These are phyloP conservation scores for Penicillium sp. DNA, from an alignment of 2,329 filamentous ascomycete genomes.

Conservation along the genomic window DNA sequence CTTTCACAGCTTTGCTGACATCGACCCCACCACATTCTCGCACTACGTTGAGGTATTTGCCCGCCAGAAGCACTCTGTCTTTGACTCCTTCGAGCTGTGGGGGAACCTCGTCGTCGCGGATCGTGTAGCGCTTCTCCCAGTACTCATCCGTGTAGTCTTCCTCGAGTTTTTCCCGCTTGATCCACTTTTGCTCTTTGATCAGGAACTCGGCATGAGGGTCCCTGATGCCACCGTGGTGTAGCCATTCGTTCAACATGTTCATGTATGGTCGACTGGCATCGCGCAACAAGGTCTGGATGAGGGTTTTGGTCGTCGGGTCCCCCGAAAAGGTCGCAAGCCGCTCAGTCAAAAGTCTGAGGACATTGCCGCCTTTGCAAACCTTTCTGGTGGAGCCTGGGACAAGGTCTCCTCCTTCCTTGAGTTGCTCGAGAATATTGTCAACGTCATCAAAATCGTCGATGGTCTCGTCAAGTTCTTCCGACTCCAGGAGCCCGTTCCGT, in stretches of 20 bases:
- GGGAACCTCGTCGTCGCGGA: constrained; percentile 86
- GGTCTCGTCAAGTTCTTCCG: constrained; percentile 65
- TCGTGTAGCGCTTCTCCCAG: constrained; percentile 96
- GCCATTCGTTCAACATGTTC: constrained; percentile 97
- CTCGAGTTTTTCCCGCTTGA: constrained; percentile 84
- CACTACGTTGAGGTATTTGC: constrained; percentile 97
- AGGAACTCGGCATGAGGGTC: constrained; percentile 94
- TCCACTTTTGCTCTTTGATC: constrained; percentile 94
- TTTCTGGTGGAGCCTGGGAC: constrained; percentile 79
- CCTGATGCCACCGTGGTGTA: constrained; percentile 92
- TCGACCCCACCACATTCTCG: constrained; percentile 96
- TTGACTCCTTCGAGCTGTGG: constrained; percentile 89
- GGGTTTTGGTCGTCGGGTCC: constrained; percentile 79
- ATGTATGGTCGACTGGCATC: constrained; percentile 95
- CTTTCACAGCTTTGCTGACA: constrained; percentile 81
- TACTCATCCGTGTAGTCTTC: constrained; percentile 99
- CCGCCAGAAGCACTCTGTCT: constrained; percentile 90
- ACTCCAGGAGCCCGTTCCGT: constrained; percentile 80
- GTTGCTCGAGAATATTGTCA: constrained; percentile 87
- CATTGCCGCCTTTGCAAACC: constrained; percentile 93
- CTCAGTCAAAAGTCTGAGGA: constrained; percentile 84
- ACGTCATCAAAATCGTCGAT: constrained; percentile 79
- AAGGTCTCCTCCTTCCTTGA: constrained; percentile 83
- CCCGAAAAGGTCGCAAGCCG: constrained; percentile 88
- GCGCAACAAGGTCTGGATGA: constrained; percentile 79